Evolutionary conservation across 495 filamentous ascomycete species (phyloP).

Genomic region (Pyronema domesticum): DNA sequence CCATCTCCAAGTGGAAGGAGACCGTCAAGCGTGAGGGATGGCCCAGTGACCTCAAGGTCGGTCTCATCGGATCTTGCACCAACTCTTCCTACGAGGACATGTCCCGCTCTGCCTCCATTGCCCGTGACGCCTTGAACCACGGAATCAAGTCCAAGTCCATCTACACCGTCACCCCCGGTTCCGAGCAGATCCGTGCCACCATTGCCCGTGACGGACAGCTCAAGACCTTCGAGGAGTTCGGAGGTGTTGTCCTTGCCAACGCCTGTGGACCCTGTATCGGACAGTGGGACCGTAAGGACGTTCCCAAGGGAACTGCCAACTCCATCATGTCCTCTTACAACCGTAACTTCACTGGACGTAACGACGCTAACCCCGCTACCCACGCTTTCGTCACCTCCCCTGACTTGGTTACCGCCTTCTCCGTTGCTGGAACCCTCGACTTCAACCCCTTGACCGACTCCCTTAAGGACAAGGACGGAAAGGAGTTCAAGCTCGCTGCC

Average conservation of each 20-base stretch:
- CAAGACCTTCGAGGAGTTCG: slow-evolving; percentile 91
- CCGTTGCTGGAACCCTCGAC: slow-evolving; percentile 73
- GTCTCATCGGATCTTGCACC: slow-evolving; percentile 94
- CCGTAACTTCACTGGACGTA: slow-evolving; percentile 99
- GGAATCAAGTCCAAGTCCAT: slow-evolving; percentile 84
- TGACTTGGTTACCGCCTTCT: slow-evolving; percentile 84
- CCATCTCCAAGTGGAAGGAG: slow-evolving; percentile 92
- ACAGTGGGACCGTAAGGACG: slow-evolving; percentile 89
- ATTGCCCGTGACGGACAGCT: slow-evolving; percentile 92
- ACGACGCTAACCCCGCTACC: slow-evolving; percentile 96
- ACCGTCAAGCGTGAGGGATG: slow-evolving; percentile 86
- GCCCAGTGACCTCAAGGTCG: slow-evolving; percentile 95
- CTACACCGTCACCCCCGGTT: slow-evolving; percentile 91
- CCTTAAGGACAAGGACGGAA: slow-evolving; percentile 91
- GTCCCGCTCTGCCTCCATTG: slow-evolving; percentile 87
- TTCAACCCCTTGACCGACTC: slow-evolving; percentile 95
- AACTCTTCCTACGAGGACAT: slow-evolving; percentile 99
- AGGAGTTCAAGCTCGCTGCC: slow-evolving; percentile 71
- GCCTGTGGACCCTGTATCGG: slow-evolving; percentile 68
- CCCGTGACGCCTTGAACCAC: slow-evolving; percentile 81
- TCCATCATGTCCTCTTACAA: slow-evolving; percentile 94
- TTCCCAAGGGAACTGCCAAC: slow-evolving; percentile 94
- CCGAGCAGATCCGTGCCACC: slow-evolving; percentile 93
- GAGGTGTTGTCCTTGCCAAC: slow-evolving; percentile 89
- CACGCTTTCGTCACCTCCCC: slow-evolving; percentile 98